Conservation (phyloP, 345 rosid species). For the Eucalyptus camaldulensis region DNA sequence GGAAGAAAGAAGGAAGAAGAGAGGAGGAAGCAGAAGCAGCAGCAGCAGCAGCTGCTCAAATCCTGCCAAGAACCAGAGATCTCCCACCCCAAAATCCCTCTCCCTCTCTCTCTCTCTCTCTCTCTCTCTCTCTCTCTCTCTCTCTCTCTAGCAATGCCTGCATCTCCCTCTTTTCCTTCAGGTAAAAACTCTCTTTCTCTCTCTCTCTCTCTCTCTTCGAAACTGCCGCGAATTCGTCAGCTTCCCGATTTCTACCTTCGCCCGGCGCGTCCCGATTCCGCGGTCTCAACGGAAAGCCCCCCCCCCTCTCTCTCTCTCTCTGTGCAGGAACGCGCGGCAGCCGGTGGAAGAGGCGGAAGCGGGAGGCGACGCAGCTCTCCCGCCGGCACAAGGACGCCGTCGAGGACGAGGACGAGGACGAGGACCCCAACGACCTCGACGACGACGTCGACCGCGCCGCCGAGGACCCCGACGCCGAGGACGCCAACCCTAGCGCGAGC, state of each 20-base stretch:
- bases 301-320: not conserved
- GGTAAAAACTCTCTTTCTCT: slow-evolving; percentile 20
- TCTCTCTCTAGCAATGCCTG: slow-evolving; percentile 44
- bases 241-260: not conserved
- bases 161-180: slow-evolving; percentile 56
- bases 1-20: not conserved
- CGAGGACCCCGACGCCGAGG: slow-evolving; percentile 6
- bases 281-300: not conserved
- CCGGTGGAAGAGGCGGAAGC: slow-evolving; percentile 68
- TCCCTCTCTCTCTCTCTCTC: not conserved
- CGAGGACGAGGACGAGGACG: slow-evolving; percentile 40
- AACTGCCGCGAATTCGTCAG: not conserved
- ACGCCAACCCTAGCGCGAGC: slow-evolving; percentile 25
- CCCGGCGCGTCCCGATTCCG: not conserved
- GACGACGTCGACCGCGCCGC: slow-evolving; percentile 21
- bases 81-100: not conserved
- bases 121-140: not conserved
- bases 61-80: not conserved
- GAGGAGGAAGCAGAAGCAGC: not conserved
- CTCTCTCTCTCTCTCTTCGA: not conserved
- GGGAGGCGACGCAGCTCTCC: slow-evolving; percentile 27
- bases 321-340: slow-evolving; percentile 54
- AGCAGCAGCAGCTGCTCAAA: not conserved
- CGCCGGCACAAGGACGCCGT: slow-evolving; percentile 44
- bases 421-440: slow-evolving; percentile 22